Percentiles rank a stretch among this genome's conserved stretches.
These are phyloP conservation scores for Solanum virginianum DNA, from an alignment of 257 asterid species.

Conservation along the genomic window DNA sequence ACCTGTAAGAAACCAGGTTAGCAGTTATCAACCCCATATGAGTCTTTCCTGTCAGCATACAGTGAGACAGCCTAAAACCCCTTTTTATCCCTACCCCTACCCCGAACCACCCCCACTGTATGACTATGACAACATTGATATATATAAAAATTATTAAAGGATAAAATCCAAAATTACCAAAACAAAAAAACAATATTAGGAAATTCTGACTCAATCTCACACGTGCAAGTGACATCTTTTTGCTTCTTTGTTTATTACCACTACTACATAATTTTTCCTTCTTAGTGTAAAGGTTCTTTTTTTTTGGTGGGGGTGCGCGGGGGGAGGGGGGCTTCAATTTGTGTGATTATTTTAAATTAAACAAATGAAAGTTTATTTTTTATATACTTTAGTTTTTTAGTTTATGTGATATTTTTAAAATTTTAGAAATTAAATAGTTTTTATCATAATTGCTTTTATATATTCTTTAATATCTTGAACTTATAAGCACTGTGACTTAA, in stretches of 20 bases:
- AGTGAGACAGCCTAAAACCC: slow-evolving; percentile 6
- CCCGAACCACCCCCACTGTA: not conserved
- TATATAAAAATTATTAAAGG: not conserved
- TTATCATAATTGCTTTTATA: too few species aligned
- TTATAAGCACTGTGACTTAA: too few species aligned
- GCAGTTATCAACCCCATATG: slow-evolving; percentile 1
- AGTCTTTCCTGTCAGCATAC: slow-evolving; percentile 1
- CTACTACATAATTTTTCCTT: not conserved
- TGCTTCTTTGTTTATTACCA: not conserved
- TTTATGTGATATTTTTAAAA: too few species aligned
- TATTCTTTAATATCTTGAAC: too few species aligned
- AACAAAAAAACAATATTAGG: not conserved
- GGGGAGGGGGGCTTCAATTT: too few species aligned
- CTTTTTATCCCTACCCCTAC: not conserved
- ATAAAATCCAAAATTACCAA: not conserved
- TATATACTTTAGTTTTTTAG: too few species aligned
- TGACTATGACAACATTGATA: not conserved
- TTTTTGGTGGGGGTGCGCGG: too few species aligned
- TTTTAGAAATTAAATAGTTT: too few species aligned
- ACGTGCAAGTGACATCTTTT: not conserved
- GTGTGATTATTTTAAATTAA: too few species aligned
- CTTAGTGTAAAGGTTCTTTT: not conserved
- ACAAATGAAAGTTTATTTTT: too few species aligned
- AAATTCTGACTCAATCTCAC: not conserved
- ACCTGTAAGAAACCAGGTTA: not conserved